Evolutionary conservation across 345 rosid species (phyloP), one percentile per base, ranked within the genome.

Genomic region (Bruguiera gymnorhiza): DNA sequence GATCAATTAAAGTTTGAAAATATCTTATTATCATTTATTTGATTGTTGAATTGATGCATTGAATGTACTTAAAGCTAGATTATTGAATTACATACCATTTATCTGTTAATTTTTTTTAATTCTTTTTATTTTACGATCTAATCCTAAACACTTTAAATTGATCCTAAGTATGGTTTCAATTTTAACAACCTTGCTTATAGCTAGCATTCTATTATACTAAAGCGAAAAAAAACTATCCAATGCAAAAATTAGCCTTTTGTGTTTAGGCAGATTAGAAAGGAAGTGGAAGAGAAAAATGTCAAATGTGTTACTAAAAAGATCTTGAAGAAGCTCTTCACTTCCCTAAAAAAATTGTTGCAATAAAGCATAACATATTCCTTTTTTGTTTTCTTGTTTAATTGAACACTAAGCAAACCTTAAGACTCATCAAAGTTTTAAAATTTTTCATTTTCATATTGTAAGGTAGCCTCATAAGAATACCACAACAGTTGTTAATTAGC

Each of bases 241-340:
- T 43, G 2, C 32, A 58, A 48, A 24, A 58, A 24, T 23, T 59
- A 23, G 21, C n/a, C 60, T 58, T 65, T 21, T 48, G 0, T 3
- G 62, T 6, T 59, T 30, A 10, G 11, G 39, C 54, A 19, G 32
- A 39, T 37, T 18, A 6, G 21, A 20, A 37, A 62, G 66, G 72
- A 48, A 21, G 10, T 30, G 30, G 6, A 31, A 31, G 6, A 31
- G 32, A 24, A 67, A 61, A 34, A 75, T 69, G 73, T 63, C 70
- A 48, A 57, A 60, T 75, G 69, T 58, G 30, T 18, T 69, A 19
- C 61, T 75, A 34, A 68, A 64, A 63, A 68, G 68, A 59, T 50
- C 55, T 8, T 9, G 62, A 26, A 32, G 4, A 6, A 61, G 32
- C 50, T 60, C 16, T 1, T 50, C 18, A 8, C 50, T 20, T 32